Conservation (phyloP, 352 stramenopile species). For the Globisporangium nunn region DNA sequence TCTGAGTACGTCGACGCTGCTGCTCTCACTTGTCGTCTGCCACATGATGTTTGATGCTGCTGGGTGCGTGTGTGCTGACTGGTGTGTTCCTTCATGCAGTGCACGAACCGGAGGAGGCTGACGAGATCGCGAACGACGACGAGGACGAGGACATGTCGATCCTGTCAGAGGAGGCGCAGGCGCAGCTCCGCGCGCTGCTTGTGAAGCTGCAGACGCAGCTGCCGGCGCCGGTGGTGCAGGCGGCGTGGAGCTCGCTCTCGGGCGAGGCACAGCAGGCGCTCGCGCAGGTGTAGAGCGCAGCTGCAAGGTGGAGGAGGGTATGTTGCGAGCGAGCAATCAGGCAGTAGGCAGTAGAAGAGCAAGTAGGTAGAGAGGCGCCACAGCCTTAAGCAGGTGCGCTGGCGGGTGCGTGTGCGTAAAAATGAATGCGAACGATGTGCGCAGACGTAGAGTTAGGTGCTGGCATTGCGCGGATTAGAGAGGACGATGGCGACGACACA, state of each 20-base stretch:
- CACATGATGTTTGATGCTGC: slow-evolving; percentile 4
- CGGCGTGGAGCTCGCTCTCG: slow-evolving; percentile 61
- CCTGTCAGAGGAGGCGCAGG: slow-evolving; percentile 54
- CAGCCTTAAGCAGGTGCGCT: no score
- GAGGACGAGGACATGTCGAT: slow-evolving; percentile 68
- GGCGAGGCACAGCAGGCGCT: slow-evolving; percentile 67
- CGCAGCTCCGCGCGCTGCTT: slow-evolving; percentile 50
- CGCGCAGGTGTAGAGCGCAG: slow-evolving; percentile 37
- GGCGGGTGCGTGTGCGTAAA: neutral
- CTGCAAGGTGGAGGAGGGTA: neutral
- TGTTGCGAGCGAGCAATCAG: neutral
- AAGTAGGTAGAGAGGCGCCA: neutral
- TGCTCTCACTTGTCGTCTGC: neutral
- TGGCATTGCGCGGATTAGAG: neutral
- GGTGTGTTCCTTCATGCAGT: slow-evolving; percentile 23
- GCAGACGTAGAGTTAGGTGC: neutral
- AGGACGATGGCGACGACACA: neutral
- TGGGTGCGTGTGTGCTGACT: slow-evolving; percentile 12
- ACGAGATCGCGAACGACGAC: slow-evolving; percentile 40
- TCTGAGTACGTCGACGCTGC: slow-evolving; percentile 38
- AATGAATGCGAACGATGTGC: neutral
- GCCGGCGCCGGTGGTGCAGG: slow-evolving; percentile 49
- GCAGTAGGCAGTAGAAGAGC: neutral
- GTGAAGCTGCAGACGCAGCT: slow-evolving; percentile 64
- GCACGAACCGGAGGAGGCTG: slow-evolving; percentile 48